Conservation (phyloP, 345 rosid genomes). For the Boechera stricta region DNA sequence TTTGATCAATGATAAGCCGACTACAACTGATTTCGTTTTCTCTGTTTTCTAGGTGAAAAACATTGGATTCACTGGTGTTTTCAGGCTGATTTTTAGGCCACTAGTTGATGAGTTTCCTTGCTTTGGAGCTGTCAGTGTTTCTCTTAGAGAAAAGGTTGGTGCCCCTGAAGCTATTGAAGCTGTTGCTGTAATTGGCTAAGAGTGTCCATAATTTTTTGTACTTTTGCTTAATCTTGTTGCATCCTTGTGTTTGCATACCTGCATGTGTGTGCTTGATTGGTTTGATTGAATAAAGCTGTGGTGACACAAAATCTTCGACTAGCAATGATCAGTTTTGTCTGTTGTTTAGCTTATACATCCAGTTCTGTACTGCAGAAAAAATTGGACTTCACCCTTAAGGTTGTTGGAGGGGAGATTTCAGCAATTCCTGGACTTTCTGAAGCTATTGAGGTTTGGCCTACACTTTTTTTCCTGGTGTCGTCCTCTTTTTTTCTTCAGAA, state of each 20-base stretch:
- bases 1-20: constrained; percentile 23
- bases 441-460: constrained; percentile 85
- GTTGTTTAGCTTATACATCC: constrained; percentile 15
- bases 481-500: constrained; percentile 3
- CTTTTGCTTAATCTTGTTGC: constrained; percentile 19
- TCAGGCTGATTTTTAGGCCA: constrained; percentile 97
- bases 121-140: constrained; percentile 95
- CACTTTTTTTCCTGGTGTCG: not conserved
- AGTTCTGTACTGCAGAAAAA: constrained; percentile 75
- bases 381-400: constrained; percentile 87
- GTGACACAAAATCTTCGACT: not conserved
- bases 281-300: constrained; percentile 10
- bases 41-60: constrained; percentile 76
- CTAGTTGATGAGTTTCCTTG: constrained; percentile 92
- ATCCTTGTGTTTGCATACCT: constrained; percentile 5
- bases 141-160: constrained; percentile 87
- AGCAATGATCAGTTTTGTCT: constrained; percentile 1
- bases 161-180: constrained; percentile 21
- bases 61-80: constrained; percentile 97
- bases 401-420: constrained; percentile 93
- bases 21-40: constrained; percentile 16
- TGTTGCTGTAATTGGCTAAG: constrained; percentile 28
- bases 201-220: not conserved
- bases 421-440: constrained; percentile 84
- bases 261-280: constrained; percentile 17